These are phyloP conservation scores for Lipomyces japonicus DNA, from an alignment of 805 yeast species.

Conservation along the genomic window DNA sequence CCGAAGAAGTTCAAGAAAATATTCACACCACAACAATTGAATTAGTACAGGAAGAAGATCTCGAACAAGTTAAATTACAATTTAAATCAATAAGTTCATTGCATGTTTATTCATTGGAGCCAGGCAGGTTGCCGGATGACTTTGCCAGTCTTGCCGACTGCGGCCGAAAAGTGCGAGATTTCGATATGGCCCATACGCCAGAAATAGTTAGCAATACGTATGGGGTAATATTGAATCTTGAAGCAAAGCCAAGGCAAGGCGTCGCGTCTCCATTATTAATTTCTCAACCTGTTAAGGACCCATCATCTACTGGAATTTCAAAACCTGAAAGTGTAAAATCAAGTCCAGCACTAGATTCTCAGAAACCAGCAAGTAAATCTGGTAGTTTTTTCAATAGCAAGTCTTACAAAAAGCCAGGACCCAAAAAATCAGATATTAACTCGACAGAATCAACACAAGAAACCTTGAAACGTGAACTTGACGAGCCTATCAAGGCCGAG, in stretches of 20 bases:
- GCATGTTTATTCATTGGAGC: slow-evolving; percentile 22
- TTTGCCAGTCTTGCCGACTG: slow-evolving; percentile 14
- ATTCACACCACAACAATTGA: slow-evolving; percentile 6
- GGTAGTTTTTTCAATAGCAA: background rate
- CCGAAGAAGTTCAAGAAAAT: background rate
- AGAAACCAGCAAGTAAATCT: background rate
- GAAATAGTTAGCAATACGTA: slow-evolving; percentile 2
- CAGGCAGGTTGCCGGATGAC: slow-evolving; percentile 11
- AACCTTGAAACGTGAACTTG: too few species aligned
- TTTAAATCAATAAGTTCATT: slow-evolving; percentile 10
- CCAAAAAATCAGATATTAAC: too few species aligned
- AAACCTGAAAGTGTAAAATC: background rate
- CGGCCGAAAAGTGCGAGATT: slow-evolving; percentile 11
- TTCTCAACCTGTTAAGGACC: too few species aligned
- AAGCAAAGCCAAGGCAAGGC: slow-evolving; percentile 5
- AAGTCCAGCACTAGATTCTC: background rate
- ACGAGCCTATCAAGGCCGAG: background rate
- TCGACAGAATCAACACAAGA: too few species aligned
- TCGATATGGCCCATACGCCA: slow-evolving; percentile 6
- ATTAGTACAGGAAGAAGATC: slow-evolving; percentile 21
- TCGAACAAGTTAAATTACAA: slow-evolving; percentile 14
- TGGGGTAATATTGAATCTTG: slow-evolving; percentile 1
- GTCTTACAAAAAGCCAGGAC: background rate
- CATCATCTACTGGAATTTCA: background rate
- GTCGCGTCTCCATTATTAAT: background rate